Evolutionary conservation across 2,329 filamentous ascomycete genomes (phyloP), one percentile per base, ranked within the genome.

Genomic region (Venturia carpophila): DNA sequence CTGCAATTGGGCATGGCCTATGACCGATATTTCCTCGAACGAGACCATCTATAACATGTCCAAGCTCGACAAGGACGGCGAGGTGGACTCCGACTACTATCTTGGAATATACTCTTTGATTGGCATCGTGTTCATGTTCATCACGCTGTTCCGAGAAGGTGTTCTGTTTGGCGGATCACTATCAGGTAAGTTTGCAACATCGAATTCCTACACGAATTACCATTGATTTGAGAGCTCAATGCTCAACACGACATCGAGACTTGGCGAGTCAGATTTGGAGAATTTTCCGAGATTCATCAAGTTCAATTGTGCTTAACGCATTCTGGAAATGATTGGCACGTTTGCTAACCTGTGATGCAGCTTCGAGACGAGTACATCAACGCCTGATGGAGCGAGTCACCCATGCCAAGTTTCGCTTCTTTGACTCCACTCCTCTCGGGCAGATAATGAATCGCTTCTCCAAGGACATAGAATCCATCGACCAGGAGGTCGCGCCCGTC

Each of bases 371-470:
- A 69, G 86, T 99, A 24, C 94, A 99, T 74, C 83, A 87, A 69
- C 81, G 84, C 43, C 80, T 99, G 64, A 88, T 99, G 74, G 82
- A 84, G 37, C 82, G 89, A 1, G 86, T 99, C 30, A 89, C 91
- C 17, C 87, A 92, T 69, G 94, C 94, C 39, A 93, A 92, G 74
- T 97, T 99, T 81, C 92, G 90, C 73, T 99, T 99, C 79, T 99
- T 99, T 72, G 94, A 99, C 72, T 89, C 93, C 1, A 99, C 94
- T 0, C 94, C 94, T 2, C 84, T 97, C 0, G 94, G 94, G 15
- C 93, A 97, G 76, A 83, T 99, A 71, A 97, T 97, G 88, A 99
- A 99, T 76, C 87, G 94, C 24, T 99, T 99, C 78, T 97, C 93
- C 74, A 97, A 97, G 76, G 94, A 99, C 74, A 84, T 99, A 17